Evolutionary conservation across 495 filamentous ascomycete genomes (phyloP), one percentile per base, ranked within the genome.

Genomic region (Halenospora varia): DNA sequence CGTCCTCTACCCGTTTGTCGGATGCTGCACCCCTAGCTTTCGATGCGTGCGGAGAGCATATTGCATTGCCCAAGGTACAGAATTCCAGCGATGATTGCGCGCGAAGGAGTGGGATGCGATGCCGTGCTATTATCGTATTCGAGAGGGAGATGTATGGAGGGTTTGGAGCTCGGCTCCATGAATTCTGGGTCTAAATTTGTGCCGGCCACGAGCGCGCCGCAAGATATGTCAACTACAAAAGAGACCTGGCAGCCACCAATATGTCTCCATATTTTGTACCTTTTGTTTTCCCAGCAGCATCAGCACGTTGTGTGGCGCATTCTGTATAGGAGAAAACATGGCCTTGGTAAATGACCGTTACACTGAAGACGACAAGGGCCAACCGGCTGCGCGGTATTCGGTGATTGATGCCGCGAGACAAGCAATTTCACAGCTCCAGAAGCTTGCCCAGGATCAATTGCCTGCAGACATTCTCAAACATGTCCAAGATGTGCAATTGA

Each of bases 401-500:
- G 29, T 35, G 29, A 13, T 13, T 6, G 29, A 35, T 35, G 29
- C 6, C 17, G 55, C 51, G 22, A 52, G 44, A 24, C 50, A 52
- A 51, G 61, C 62, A 19, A 60, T 46, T 6, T 48, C 29, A 20
- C 11, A 20, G 15, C 45, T 64, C 23, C 10, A 19, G 19, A 40
- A 60, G 29, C 19, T 48, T 23, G 57, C 59, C 29, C 46, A 55
- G 40, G 61, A 60, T 41, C 69, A 71, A 25, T 49, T 74, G 3
- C 66, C 70, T 4, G 25, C 56, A 24, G 65, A 70, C 41, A 63
- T 66, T 26, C 44, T 55, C 2, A 53, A 61, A 17, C 63, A 67
- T 58, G 54, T 70, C 3, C 49, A 55, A 17, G 57, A 62, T 42
- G 68, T 71, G n/a, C 46, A 48, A n/a, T 69, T 70, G 10, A 63